Base-by-base conservation (phyloP, 768 basidiomycete species). In the Coprinellus micaceus region DNA sequence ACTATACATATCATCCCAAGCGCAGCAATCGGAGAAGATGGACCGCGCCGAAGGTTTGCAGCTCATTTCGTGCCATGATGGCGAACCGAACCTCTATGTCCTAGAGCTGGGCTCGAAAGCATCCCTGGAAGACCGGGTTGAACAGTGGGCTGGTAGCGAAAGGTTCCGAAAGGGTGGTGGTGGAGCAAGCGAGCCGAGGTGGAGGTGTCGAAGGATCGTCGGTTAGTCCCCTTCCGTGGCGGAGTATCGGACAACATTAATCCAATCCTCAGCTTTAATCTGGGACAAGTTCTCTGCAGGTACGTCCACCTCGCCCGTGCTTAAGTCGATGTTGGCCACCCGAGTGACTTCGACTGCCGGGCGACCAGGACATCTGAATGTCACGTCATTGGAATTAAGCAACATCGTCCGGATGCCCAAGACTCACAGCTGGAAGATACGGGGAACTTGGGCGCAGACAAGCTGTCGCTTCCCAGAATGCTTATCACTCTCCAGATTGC, bases 321-420 rank as follows among this genome's bases (percentile, higher is more conserved):
- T 58, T 49, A 72, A 56, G 57, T 86, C 73, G 44, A 88, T 69
- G 9, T 74, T 68, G 28, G 80, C 69, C n/a, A 77, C 65, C 41
- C 74, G 78, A 9, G 89, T 91, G 29, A 91, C 77, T 69, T 93
- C 91, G 12, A 89, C 74, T 10, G 85, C 84, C 48, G 90, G 82
- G 50, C 71, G 69, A 21, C 79, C 77, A 47, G 78, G 76, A 67
- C 91, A 93, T 60, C 91, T 93, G 28, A 28, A 61, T 55, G 54
- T 25, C 45, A 60, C 33, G 39, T 26, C 25, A 37, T 25, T 47
- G 22, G 48, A 47, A 47, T 45, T 37, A 50, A 24, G 49, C 45
- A 43, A 51, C 44, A 43, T 41, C 4, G 19, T 46, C 56, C 21
- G 25, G 44, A 47, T 56, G 24, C 49, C 56, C 30, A 58, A 10